Base-by-base conservation (phyloP, 148 eudicot genomes). In the Chenopodium quinoa region DNA sequence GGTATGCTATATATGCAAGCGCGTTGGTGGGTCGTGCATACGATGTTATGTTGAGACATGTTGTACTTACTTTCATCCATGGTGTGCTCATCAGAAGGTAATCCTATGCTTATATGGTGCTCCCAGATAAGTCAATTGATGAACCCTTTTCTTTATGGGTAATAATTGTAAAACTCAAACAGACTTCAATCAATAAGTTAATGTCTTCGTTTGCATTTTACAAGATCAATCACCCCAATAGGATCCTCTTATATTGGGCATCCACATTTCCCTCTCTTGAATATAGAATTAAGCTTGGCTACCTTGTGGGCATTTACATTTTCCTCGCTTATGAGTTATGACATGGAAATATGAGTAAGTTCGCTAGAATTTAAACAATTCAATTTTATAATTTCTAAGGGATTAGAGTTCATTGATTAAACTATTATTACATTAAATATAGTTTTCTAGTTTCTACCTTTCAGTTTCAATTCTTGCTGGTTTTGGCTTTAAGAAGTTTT, bases 81-180 rank as follows among this genome's bases (percentile, higher is more conserved):
- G 92, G 92, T 90, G 92, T 78, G 90, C 87, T 71, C 92, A 86
- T 76, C 90, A 85, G 69, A 90, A 88, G 92, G 92, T 90, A 84
- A 80, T 79, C 50, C 64, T 68, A 17, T 14, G 62, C 62, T 56
- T 17, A 56, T 56, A 56, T 52, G 56, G 62, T 56, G 62, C 22
- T 56, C 62, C 62, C 4, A 56, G 62, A 16, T 56, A 14, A 12
- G n/a, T 56, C 4, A 17, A 56, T 56, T 56, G 62, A 14, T 56
- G 62, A 56, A 56, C 62, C 62, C 22, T 56, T 56, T 56, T 56
- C 62, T 17, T 17, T 56, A 56, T 19, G 54, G 52, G 7, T 56
- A 40, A 6, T 40, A 40, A 6, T 40, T 40, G 44, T 40, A 17
- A 56, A 14, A 14, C 14, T 56, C 62, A 56, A 12, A 12, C 16